Percentiles rank a stretch among this genome's conserved stretches.
These are phyloP conservation scores for Amphirosellinia nigrospora DNA, from an alignment of 495 filamentous ascomycete species.

Conservation along the genomic window DNA sequence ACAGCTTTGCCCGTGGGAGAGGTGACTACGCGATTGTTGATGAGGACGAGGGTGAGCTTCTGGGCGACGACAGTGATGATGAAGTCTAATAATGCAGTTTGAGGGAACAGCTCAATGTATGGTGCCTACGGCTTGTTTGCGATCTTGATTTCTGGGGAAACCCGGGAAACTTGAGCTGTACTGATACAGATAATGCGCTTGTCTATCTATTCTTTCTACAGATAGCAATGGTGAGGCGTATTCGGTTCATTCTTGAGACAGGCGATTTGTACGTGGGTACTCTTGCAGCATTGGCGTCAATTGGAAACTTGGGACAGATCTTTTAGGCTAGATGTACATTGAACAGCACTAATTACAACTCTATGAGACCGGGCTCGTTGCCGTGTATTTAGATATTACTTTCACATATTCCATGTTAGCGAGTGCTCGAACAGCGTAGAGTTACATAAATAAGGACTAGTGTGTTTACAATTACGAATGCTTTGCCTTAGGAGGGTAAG, in stretches of 20 bases:
- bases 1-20: slow-evolving; percentile 81
- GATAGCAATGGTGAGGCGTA: slow-evolving; percentile 1
- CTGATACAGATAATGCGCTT: not conserved
- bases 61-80: slow-evolving; percentile 93
- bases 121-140: not conserved
- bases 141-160: not conserved
- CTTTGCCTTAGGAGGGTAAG: not conserved
- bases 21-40: slow-evolving; percentile 87
- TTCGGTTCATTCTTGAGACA: not conserved
- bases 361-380: not conserved
- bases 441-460: not conserved
- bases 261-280: slow-evolving; percentile 1
- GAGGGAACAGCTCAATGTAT: slow-evolving; percentile 5
- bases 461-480: not conserved
- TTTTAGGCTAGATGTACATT: slow-evolving; percentile 23
- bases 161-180: not conserved
- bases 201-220: not conserved
- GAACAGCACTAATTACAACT: slow-evolving; percentile 11
- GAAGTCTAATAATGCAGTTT: slow-evolving; percentile 59
- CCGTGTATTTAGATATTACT: not conserved
- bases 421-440: not conserved
- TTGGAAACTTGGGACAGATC: slow-evolving; percentile 19
- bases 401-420: not conserved
- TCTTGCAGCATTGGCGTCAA: slow-evolving; percentile 21
- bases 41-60: slow-evolving; percentile 89